Evolutionary conservation across 169 alveolate genomes (phyloP).

Genomic region (Plasmodium gaboni): DNA sequence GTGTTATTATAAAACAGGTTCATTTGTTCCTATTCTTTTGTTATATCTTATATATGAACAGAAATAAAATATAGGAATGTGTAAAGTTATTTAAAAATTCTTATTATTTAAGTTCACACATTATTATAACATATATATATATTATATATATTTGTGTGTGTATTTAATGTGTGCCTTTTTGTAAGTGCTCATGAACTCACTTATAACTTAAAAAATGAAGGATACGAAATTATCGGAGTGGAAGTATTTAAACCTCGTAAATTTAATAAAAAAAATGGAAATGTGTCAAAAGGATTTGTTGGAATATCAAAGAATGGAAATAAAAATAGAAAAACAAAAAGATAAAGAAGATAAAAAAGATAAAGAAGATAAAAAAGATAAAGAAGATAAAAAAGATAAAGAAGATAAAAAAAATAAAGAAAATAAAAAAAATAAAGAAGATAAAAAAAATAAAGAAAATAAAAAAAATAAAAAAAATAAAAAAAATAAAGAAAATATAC

Average conservation of each 20-base stretch:
- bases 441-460: background rate
- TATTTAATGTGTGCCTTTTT: background rate
- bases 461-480: background rate
- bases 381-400: background rate
- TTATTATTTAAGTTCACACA: background rate
- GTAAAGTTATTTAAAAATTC: background rate
- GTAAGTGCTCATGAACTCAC: background rate
- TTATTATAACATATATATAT: background rate
- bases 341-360: background rate
- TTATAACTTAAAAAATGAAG: background rate
- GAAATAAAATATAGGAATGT: background rate
- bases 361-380: background rate
- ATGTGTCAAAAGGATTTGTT: constrained; percentile 34
- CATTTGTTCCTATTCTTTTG: too few species aligned
- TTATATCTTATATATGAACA: background rate
- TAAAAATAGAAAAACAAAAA: background rate
- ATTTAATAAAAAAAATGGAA: constrained; percentile 20
- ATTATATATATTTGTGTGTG: background rate
- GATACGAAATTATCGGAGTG: background rate
- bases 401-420: background rate
- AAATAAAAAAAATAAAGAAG: background rate
- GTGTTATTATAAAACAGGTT: too few species aligned
- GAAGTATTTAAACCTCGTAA: constrained; percentile 19
- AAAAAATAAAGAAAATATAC: background rate
- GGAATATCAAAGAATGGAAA: background rate